Percentiles rank a stretch among this genome's conserved stretches.
Evolutionary conservation across 108 stramenopile genomes (phyloP).

Genomic region (Nitzschia putrida): DNA sequence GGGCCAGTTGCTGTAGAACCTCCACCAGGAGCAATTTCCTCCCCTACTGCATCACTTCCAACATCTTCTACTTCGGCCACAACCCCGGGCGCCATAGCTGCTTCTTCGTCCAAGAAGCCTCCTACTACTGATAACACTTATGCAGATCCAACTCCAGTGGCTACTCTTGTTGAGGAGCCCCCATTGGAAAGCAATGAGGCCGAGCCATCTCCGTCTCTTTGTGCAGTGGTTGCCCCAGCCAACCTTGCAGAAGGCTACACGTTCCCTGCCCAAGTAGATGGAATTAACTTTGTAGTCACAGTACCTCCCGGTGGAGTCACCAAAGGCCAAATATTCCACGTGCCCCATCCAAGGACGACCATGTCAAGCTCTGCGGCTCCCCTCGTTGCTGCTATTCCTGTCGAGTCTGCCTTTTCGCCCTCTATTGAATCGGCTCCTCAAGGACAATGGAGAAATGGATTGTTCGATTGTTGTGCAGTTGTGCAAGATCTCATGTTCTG

Average conservation of each 20-base stretch:
- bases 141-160: too few relatives aligned
- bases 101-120: not conserved
- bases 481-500: constrained; percentile 11
- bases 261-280: constrained; percentile 34
- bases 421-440: not conserved
- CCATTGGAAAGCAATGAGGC: too few relatives aligned
- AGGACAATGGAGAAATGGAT: constrained; percentile 25
- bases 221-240: constrained; percentile 30
- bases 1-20: constrained; percentile 12
- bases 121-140: not conserved
- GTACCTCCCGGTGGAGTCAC: constrained; percentile 42
- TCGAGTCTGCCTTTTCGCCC: not conserved
- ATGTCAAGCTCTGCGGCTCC: not conserved
- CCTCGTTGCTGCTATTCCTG: not conserved
- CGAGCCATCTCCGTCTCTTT: not conserved
- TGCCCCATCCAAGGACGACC: constrained; percentile 15
- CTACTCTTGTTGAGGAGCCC: too few relatives aligned
- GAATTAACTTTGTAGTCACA: constrained; percentile 34
- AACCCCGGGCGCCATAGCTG: not conserved
- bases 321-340: constrained; percentile 34
- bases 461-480: constrained; percentile 29
- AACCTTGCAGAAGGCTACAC: constrained; percentile 26
- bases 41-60: not conserved
- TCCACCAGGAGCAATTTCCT: not conserved
- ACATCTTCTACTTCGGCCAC: not conserved